phyloP scores from a whole-genome alignment of 2,329 filamentous ascomycete species.

The Colletotrichum brevisporum region DNA sequence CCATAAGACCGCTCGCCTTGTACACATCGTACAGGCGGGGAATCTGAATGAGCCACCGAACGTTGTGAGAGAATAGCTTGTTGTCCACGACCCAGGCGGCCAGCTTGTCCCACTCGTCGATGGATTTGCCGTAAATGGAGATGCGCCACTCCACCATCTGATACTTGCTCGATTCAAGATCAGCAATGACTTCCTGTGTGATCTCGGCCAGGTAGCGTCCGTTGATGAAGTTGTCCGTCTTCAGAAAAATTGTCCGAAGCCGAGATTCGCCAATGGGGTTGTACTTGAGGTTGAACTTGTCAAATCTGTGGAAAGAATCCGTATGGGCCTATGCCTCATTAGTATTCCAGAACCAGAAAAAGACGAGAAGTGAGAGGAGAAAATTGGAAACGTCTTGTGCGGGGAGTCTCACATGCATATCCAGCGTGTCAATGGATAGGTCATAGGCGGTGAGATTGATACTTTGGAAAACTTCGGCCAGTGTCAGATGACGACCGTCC shows the following conservation, averaged over 20 bases:
- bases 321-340: constrained; percentile 79
- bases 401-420: constrained; percentile 86
- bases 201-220: constrained; percentile 97
- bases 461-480: constrained; percentile 95
- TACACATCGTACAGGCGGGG: constrained; percentile 96
- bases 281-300: constrained; percentile 99
- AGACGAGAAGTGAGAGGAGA: too few species aligned
- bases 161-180: constrained; percentile 98
- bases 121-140: constrained; percentile 92
- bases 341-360: not conserved
- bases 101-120: constrained; percentile 98
- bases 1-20: constrained; percentile 88
- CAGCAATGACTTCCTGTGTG: constrained; percentile 96
- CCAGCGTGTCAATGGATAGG: constrained; percentile 95
- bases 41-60: constrained; percentile 96
- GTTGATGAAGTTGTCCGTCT: constrained; percentile 98
- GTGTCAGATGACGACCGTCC: constrained; percentile 91
- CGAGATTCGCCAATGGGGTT: constrained; percentile 97
- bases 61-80: constrained; percentile 97
- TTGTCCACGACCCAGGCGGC: constrained; percentile 98
- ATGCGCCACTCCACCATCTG: constrained; percentile 99
- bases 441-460: constrained; percentile 98
- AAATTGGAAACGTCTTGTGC: too few species aligned
- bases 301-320: constrained; percentile 97
- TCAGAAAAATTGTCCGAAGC: constrained; percentile 96